Evolutionary conservation across 164 flowering plant genomes (phyloP), one percentile per base, ranked within the genome.

Genomic region (Liquidambar formosana): DNA sequence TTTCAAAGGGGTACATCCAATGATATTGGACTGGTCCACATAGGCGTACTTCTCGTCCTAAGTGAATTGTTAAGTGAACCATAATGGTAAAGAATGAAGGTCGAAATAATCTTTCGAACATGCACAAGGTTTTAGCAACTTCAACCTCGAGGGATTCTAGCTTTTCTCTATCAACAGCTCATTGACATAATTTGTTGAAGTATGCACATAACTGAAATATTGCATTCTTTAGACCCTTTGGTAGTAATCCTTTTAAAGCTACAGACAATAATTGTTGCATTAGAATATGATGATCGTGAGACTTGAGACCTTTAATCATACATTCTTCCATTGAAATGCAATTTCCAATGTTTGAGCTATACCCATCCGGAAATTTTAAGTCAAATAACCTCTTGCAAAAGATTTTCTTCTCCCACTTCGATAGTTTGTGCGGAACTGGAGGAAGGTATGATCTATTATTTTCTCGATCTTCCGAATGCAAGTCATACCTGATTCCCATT

Each of bases 1-100:
- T n/a, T n/a, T n/a, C n/a, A n/a, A n/a, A n/a, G n/a, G n/a, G 57
- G 16, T 52, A 52, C 57, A 57, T 57, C 61, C 28, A 57, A 3
- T 27, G 61, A 57, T n/a, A n/a, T n/a, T n/a, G n/a, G n/a, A n/a
- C n/a, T n/a, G n/a, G n/a, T n/a, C n/a, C n/a, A n/a, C n/a, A 10
- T 13, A 57, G 26, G 5, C n/a, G 10, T 22, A 27, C 61, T 26
- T 57, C 61, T 22, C 61, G 10, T 15, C 10, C 61, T 10, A 23
- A 26, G 33, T 57, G 61, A 57, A 57, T 22, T 22, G 61, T 6
- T 22, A 57, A 57, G 11, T 57, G 61, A 10, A 57, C 15, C 61
- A 57, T 57, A 3, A 57, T 22, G 15, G 15, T 27, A 22, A 57
- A 57, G 33, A 57, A 57, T 5, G 33, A 18, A 26, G 27, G 61